A percentile compares a stretch with the other conserved stretches of the same genome.
Conservation (phyloP, 2,329 filamentous ascomycete species). For the Neofusicoccum ribis region DNA sequence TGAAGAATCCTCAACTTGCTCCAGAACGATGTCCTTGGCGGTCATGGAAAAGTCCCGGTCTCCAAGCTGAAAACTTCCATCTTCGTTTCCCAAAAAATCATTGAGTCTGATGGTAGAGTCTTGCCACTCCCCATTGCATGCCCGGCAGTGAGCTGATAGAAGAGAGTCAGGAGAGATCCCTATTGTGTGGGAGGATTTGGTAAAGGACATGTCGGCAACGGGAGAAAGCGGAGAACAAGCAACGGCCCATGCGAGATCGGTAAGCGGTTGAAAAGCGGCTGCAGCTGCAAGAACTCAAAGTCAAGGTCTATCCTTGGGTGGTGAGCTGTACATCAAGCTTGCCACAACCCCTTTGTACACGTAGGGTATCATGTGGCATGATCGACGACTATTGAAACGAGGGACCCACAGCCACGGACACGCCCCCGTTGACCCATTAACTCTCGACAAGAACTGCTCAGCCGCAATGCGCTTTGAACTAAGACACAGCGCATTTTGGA, state of each 20-base stretch:
- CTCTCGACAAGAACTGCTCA: neutral
- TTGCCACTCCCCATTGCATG: conserved; percentile 1
- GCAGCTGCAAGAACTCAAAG: neutral
- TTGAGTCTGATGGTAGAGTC: neutral
- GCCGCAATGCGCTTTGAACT: neutral
- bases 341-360: conserved; percentile 14
- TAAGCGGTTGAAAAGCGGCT: neutral
- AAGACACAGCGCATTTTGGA: neutral
- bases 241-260: neutral
- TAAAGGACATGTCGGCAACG: neutral
- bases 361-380: conserved; percentile 16
- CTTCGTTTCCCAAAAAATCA: neutral
- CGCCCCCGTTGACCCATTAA: neutral
- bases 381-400: conserved; percentile 14
- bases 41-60: conserved; percentile 16
- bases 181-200: neutral
- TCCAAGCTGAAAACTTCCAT: neutral
- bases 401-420: neutral
- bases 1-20: neutral
- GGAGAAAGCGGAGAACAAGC: neutral
- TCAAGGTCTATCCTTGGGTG: no score
- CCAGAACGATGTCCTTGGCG: neutral
- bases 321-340: conserved; percentile 6
- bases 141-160: neutral
- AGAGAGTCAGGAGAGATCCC: neutral